Percentiles rank a stretch among this genome's conserved stretches.
Conservation (phyloP, 2,329 filamentous ascomycete genomes). For the Talaromyces amestolkiae region DNA sequence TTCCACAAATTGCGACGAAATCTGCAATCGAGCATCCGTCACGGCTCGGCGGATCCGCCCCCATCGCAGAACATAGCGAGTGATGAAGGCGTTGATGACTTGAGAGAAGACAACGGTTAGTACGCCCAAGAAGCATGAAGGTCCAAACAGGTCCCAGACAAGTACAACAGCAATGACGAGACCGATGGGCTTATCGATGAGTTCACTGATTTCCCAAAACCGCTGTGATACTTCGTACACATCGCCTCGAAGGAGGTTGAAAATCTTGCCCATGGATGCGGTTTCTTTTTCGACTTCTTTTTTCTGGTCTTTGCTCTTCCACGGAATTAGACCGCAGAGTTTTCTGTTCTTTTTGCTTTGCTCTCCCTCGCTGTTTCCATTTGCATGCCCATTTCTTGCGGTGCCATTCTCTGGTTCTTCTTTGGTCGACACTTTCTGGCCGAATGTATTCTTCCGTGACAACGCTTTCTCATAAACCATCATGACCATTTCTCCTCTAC, state of each 20-base stretch:
- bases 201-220: conserved; percentile 81
- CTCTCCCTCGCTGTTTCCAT: conserved; percentile 23
- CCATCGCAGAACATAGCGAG: conserved; percentile 63
- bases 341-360: conserved; percentile 18
- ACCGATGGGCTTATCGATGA: conserved; percentile 73
- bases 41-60: conserved; percentile 69
- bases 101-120: conserved; percentile 68
- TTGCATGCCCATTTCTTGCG: conserved; percentile 20
- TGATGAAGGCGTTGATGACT: conserved; percentile 64
- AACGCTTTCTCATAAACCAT: conserved; percentile 79
- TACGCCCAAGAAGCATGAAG: conserved; percentile 72
- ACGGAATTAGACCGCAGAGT: conserved; percentile 14
- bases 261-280: conserved; percentile 84
- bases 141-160: conserved; percentile 76
- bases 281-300: conserved; percentile 48
- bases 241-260: conserved; percentile 73
- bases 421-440: conserved; percentile 32
- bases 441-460: conserved; percentile 59
- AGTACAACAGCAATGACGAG: conserved; percentile 71
- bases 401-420: conserved; percentile 23
- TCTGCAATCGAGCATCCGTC: conserved; percentile 75
- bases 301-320: conserved; percentile 24
- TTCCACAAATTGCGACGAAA: conserved; percentile 82
- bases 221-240: conserved; percentile 46
- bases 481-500: conserved; percentile 79